These are phyloP conservation scores for Jatropha podagrica DNA, from an alignment of 441 rosid species.

Conservation along the genomic window DNA sequence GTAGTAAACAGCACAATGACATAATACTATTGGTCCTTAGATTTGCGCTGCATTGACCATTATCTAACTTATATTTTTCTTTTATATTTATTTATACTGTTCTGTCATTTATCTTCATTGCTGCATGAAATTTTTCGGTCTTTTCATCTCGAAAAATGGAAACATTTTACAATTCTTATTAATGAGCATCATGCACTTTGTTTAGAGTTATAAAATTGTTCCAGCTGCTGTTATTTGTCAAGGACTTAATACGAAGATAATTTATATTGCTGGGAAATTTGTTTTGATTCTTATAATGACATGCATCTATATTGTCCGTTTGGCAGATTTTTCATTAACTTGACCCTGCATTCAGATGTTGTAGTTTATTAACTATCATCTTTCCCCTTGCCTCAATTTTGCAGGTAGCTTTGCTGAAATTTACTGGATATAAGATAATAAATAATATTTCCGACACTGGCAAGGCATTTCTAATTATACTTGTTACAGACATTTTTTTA, in stretches of 20 bases:
- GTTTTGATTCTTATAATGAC: neutral
- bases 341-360: neutral
- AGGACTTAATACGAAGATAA: neutral
- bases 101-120: neutral
- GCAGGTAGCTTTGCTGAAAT: slow-evolving; percentile 95
- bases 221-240: neutral
- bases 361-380: neutral
- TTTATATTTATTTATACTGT: neutral
- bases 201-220: neutral
- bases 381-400: slow-evolving; percentile 21
- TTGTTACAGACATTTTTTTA: slow-evolving; percentile 70
- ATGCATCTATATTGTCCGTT: neutral
- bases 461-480: slow-evolving; percentile 85
- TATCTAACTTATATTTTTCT: neutral
- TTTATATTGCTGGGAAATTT: neutral
- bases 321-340: neutral
- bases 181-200: neutral
- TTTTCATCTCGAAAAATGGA: neutral
- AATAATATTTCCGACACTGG: slow-evolving; percentile 86
- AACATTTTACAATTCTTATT: neutral
- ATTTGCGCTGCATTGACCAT: neutral
- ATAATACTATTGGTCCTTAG: neutral
- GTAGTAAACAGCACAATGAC: neutral
- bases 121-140: neutral
- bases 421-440: slow-evolving; percentile 83